Percentiles rank a stretch among this genome's conserved stretches.
Conservation (phyloP, 2,329 filamentous ascomycete genomes). For the Parafenestella ontariensis region DNA sequence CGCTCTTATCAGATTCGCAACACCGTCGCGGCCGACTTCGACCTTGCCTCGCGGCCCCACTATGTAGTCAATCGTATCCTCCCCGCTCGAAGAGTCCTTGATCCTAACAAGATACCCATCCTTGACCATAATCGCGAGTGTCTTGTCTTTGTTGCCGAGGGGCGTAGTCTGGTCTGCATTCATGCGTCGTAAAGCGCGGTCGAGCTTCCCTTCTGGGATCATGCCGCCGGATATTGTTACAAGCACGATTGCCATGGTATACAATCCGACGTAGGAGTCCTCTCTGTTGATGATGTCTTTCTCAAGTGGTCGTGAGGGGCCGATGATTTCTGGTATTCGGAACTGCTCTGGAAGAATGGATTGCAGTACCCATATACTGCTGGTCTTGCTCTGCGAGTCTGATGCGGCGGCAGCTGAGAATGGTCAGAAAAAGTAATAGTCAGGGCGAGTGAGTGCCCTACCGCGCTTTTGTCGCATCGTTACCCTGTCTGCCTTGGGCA, state of each 20-base stretch:
- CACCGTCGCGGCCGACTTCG: slow-evolving; percentile 80
- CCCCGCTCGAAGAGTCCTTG: slow-evolving; percentile 72
- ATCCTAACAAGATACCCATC: slow-evolving; percentile 84
- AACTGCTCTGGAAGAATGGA: slow-evolving; percentile 74
- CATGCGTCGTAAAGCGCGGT: slow-evolving; percentile 74
- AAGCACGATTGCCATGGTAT: slow-evolving; percentile 78
- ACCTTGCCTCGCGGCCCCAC: slow-evolving; percentile 85
- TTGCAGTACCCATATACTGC: slow-evolving; percentile 78
- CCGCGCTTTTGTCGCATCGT: slow-evolving; percentile 81
- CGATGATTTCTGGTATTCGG: slow-evolving; percentile 68
- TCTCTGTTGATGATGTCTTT: slow-evolving; percentile 63
- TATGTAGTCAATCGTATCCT: slow-evolving; percentile 80
- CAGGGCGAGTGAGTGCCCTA: slow-evolving; percentile 44
- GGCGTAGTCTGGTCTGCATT: slow-evolving; percentile 79
- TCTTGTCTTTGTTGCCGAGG: slow-evolving; percentile 73
- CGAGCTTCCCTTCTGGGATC: slow-evolving; percentile 79
- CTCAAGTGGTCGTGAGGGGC: slow-evolving; percentile 71
- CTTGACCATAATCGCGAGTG: slow-evolving; percentile 76
- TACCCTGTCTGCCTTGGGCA: slow-evolving; percentile 81
- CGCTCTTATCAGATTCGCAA: slow-evolving; percentile 69
- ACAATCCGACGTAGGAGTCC: slow-evolving; percentile 80
- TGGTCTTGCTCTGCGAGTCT: slow-evolving; percentile 57
- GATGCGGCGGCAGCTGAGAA: slow-evolving; percentile 63
- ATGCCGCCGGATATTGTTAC: slow-evolving; percentile 75
- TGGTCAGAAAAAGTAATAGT: neutral